A percentile compares a stretch with the other conserved stretches of the same genome.
phyloP scores from a whole-genome alignment of 176 grass and related monocot genomes.

The Melocanna baccifera region DNA sequence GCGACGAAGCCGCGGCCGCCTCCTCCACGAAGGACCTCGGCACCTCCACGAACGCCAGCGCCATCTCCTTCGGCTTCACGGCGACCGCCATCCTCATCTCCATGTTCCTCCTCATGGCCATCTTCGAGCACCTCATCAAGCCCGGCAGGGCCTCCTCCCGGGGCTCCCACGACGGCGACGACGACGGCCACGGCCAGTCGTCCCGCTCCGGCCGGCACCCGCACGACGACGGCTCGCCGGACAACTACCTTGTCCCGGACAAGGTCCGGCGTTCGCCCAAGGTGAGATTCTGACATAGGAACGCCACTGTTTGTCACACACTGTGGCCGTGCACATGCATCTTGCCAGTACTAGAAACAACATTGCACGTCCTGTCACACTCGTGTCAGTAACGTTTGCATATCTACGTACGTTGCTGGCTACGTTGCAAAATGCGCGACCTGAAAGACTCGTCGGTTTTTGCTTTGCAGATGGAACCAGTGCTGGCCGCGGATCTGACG shows the following conservation, averaged over 20 bases:
- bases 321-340: constrained; percentile 11
- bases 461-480: constrained; percentile 36
- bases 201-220: background rate
- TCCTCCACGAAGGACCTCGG: constrained; percentile 61
- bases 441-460: background rate
- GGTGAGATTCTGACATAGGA: constrained; percentile 29
- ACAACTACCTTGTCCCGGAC: background rate
- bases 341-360: background rate
- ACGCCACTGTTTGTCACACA: background rate
- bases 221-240: constrained; percentile 12
- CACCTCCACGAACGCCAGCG: constrained; percentile 67
- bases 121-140: constrained; percentile 98
- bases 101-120: constrained; percentile 97
- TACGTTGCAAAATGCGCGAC: too few species aligned
- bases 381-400: background rate
- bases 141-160: constrained; percentile 54
- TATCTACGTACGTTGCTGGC: background rate
- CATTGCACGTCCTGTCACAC: background rate
- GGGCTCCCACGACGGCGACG: constrained; percentile 1
- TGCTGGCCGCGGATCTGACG: constrained; percentile 43
- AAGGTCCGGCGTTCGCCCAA: constrained; percentile 45
- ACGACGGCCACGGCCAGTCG: background rate
- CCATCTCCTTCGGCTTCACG: constrained; percentile 98
- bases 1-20: constrained; percentile 32
- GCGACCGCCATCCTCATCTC: constrained; percentile 88